Percentiles rank a stretch among this genome's conserved stretches.
These are phyloP conservation scores for barley (Hordeum vulgare) DNA, from an alignment of 176 grass and related monocot genomes.

Conservation along the genomic window DNA sequence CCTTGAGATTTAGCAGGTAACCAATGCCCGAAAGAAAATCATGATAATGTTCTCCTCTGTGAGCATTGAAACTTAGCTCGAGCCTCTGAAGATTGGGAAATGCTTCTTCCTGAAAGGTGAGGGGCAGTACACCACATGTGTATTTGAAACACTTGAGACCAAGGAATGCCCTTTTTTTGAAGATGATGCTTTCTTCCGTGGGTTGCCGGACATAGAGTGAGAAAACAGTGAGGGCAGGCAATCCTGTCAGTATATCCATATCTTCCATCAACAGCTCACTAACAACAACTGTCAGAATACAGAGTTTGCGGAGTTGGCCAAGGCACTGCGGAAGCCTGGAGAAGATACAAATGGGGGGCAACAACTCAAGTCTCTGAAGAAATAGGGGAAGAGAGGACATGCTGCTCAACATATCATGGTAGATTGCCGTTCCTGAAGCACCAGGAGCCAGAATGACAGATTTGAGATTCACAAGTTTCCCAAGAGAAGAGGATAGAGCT, in stretches of 20 bases:
- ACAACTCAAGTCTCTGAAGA: slow-evolving; percentile 7
- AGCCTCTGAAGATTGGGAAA: neutral
- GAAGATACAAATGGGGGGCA: slow-evolving; percentile 3
- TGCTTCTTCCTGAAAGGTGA: neutral
- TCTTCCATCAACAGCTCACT: neutral
- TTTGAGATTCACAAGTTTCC: neutral
- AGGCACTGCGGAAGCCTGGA: slow-evolving; percentile 1
- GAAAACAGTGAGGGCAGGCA: neutral
- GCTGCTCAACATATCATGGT: neutral
- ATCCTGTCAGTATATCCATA: neutral
- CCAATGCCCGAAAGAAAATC: neutral
- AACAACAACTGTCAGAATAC: slow-evolving; percentile 12
- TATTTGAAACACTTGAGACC: neutral
- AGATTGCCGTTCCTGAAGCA: neutral
- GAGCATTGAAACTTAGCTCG: neutral
- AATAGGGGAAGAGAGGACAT: neutral
- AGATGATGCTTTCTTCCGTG: neutral
- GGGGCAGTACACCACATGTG: neutral
- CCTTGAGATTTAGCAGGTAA: neutral
- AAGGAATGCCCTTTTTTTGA: neutral
- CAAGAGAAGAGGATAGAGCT: neutral
- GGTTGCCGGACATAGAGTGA: neutral
- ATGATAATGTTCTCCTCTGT: neutral
- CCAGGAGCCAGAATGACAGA: neutral
- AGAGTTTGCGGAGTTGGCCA: neutral